Evolutionary conservation across 305 asterid genomes (phyloP), one percentile per base, ranked within the genome.

Genomic region (Fraxinus baroniana): DNA sequence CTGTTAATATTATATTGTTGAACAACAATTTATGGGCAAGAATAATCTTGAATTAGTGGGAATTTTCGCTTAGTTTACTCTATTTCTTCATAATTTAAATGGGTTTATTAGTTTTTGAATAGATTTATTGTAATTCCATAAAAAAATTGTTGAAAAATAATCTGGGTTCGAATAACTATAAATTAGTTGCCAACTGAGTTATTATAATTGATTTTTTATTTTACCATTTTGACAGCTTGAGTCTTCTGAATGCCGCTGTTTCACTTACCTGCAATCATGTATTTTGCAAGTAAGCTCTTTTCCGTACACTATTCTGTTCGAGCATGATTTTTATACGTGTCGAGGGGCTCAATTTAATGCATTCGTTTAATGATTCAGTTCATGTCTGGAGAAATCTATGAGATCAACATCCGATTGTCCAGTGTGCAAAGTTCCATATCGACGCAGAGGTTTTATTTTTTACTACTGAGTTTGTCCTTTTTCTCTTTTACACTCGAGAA

Each of bases 221-320:
- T 62, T 78, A 52, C 49, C 15, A 36, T 85, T 17, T 84, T 66
- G 22, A 37, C 93, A 95, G 99, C 84, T 92, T 95, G 92, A 92
- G 99, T 83, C 94, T 95, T 4, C 81, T 95, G 88, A 85, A 88
- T 87, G 87, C 91, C 36, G 91, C 99, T 7, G 93, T 91, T 84
- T 90, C 98, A 26, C 95, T 95, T 81, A 87, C 94, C 73, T 95
- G 99, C 90, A 95, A 95, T 93, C 99, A 95, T 79, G 97, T 87
- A 35, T 95, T 95, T 81, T 95, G 99, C 99, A 87, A 88, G 99
- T 95, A 88, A 89, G 97, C 37, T 55, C 32, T 15, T 24, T 26
- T 57, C 57, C 64, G 13, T 28, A 18, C 5, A 3, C 20, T 80
- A 77, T 74, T 28, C 46, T 77, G 4, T 75, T 39, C 46, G 30